Base-by-base conservation (phyloP, 2,329 filamentous ascomycete genomes). In the Trichophyton simii region DNA sequence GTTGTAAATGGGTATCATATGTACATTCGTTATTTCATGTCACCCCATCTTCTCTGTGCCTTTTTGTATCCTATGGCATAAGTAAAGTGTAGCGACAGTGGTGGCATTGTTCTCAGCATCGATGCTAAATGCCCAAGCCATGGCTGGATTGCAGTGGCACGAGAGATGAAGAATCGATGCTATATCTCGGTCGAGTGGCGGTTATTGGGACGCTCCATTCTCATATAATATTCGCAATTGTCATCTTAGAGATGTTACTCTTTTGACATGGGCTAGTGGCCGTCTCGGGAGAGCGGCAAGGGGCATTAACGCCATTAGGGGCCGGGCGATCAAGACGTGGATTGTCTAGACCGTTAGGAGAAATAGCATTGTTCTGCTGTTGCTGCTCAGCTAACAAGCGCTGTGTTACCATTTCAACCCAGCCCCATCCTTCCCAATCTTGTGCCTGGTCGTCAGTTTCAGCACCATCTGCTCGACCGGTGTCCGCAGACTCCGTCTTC, bases 381-480 rank as follows among this genome's bases (percentile, higher is more conserved):
- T 73, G 78, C 63, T 76, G 74, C 60, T 81, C 77, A 9, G 72
- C 79, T 67, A 78, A 72, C 38, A 90, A 73, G 46, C 80, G 77
- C 18, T 80, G 77, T 3, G 88, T 76, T 22, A 83, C 78, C 60
- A 80, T 78, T 68, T 94, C 87, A 13, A 95, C 77, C 64, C 83
- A 82, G 22, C 84, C 83, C 91, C 91, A 96, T 1, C 88, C 89
- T 59, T 85, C 84, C 89, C 89, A 95, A 5, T 66, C 64, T 31
- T 4, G 13, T 18, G 44, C 44, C 62, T 28, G 62, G 58, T 42
- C 66, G 63, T 61, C 66, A 64, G 25, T 54, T n/a, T 55, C 25
- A 11, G 28, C 50, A 31, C 38, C 46, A 50, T 86, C 60, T 80
- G 78, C 52, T 78, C 76, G 65, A 86, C 83, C 9, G 82, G 80